A percentile compares a stretch with the other conserved stretches of the same genome.
Evolutionary conservation across 1,284 basidiomycete species (phyloP).

Genomic region (Sanghuangporus sanghuang): DNA sequence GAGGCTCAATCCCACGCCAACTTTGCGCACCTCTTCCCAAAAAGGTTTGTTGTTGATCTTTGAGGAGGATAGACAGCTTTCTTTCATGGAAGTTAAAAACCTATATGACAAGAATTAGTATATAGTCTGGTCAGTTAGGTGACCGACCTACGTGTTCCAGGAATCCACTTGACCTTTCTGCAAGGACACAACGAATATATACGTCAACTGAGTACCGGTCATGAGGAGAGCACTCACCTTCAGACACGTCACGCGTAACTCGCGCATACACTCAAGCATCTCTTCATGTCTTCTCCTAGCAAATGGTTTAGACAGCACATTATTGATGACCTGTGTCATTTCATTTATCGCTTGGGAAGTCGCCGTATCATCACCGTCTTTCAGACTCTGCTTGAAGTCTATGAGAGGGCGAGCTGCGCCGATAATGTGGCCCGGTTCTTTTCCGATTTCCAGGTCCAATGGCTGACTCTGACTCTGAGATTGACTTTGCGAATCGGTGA

Average conservation of each 20-base stretch:
- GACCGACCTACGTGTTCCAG: slow-evolving; percentile 61
- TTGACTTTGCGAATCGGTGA: slow-evolving; percentile 43
- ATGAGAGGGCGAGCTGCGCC: slow-evolving; percentile 67
- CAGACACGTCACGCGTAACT: slow-evolving; percentile 60
- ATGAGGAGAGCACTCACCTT: slow-evolving; percentile 36
- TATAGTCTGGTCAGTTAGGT: not conserved
- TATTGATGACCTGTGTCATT: slow-evolving; percentile 61
- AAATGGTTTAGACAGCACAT: slow-evolving; percentile 69
- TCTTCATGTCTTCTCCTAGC: slow-evolving; percentile 58
- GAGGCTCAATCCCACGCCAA: slow-evolving; percentile 50
- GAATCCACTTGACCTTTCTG: slow-evolving; percentile 74
- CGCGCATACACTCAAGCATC: slow-evolving; percentile 67
- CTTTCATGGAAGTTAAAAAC: slow-evolving; percentile 53
- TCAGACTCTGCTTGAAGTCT: slow-evolving; percentile 70
- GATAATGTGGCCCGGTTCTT: slow-evolving; percentile 55
- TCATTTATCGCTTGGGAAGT: slow-evolving; percentile 82
- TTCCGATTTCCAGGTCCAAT: slow-evolving; percentile 36
- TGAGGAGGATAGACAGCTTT: slow-evolving; percentile 39
- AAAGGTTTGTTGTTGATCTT: slow-evolving; percentile 57
- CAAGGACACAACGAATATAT: not conserved
- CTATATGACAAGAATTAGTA: slow-evolving; percentile 4
- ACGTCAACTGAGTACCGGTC: not conserved
- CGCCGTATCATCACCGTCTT: slow-evolving; percentile 69
- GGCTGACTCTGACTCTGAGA: slow-evolving; percentile 29
- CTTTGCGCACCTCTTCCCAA: slow-evolving; percentile 51